These are phyloP conservation scores for Epichloe scottii DNA, from an alignment of 2,329 filamentous ascomycete genomes.

Conservation along the genomic window DNA sequence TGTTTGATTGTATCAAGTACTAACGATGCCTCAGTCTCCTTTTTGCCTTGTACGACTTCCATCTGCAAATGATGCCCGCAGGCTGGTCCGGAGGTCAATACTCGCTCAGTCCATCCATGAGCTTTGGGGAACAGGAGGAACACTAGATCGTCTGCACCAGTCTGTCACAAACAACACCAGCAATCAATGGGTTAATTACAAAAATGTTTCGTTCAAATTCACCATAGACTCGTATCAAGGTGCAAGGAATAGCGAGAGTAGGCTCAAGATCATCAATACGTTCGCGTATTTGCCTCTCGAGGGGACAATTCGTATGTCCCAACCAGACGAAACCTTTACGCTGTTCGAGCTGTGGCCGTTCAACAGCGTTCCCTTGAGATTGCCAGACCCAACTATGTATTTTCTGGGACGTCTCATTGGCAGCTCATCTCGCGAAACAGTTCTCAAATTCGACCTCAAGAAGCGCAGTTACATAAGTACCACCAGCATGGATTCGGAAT, in stretches of 20 bases:
- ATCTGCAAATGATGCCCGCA: slow-evolving; percentile 49
- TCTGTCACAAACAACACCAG: slow-evolving; percentile 46
- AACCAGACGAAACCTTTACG: slow-evolving; percentile 61
- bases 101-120: slow-evolving; percentile 76
- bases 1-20: slow-evolving; percentile 2
- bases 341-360: slow-evolving; percentile 72
- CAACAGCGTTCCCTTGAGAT: slow-evolving; percentile 33
- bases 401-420: slow-evolving; percentile 65
- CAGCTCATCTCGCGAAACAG: slow-evolving; percentile 51
- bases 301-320: slow-evolving; percentile 65
- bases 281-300: slow-evolving; percentile 69
- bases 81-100: slow-evolving; percentile 64
- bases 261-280: slow-evolving; percentile 66
- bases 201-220: slow-evolving; percentile 64
- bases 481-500: slow-evolving; percentile 92
- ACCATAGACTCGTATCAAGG: slow-evolving; percentile 71
- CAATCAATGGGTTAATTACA: slow-evolving; percentile 55
- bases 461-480: slow-evolving; percentile 89
- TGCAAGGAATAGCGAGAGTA: slow-evolving; percentile 48
- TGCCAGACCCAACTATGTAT: slow-evolving; percentile 43
- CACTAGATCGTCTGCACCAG: slow-evolving; percentile 55
- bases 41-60: slow-evolving; percentile 67
- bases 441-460: slow-evolving; percentile 75
- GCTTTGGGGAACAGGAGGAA: slow-evolving; percentile 66
- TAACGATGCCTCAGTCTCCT: slow-evolving; percentile 50